A percentile compares a stretch with the other conserved stretches of the same genome.
phyloP scores from a whole-genome alignment of 768 basidiomycete genomes.

The Boletus rubroflammeus region DNA sequence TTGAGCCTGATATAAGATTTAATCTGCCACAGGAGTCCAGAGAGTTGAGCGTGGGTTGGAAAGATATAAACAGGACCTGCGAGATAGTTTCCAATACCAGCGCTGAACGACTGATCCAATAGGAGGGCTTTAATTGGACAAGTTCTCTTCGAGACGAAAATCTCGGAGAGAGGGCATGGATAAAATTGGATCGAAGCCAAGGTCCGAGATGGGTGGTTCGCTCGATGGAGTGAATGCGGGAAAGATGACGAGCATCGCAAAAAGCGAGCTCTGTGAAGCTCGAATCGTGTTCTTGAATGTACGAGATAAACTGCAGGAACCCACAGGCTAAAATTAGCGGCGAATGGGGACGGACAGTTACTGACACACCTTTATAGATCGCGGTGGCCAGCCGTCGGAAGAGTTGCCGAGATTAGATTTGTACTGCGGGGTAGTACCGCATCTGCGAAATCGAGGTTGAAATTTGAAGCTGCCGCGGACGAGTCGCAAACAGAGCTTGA shows the following conservation, averaged over 20 bases:
- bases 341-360: neutral
- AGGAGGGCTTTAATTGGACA: conserved; percentile 75
- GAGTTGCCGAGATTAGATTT: conserved; percentile 40
- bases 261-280: conserved; percentile 56
- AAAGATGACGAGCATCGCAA: conserved; percentile 67
- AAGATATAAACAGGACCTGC: conserved; percentile 44
- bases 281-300: conserved; percentile 42
- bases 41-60: neutral
- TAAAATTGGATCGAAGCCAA: conserved; percentile 77
- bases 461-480: neutral
- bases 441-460: neutral
- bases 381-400: conserved; percentile 58
- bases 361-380: conserved; percentile 54
- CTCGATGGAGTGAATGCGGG: conserved; percentile 61
- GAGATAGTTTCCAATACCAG: conserved; percentile 82
- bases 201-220: conserved; percentile 66
- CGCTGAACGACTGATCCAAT: conserved; percentile 75
- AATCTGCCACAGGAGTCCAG: conserved; percentile 38
- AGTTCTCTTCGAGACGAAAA: conserved; percentile 54
- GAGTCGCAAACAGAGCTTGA: conserved; percentile 44
- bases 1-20: conserved; percentile 69
- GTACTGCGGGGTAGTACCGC: conserved; percentile 50
- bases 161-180: conserved; percentile 56
- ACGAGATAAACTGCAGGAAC: conserved; percentile 53
- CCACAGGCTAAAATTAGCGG: neutral